Conservation (phyloP, 1,284 basidiomycete genomes). For the Cryptococcus deneoformans region DNA sequence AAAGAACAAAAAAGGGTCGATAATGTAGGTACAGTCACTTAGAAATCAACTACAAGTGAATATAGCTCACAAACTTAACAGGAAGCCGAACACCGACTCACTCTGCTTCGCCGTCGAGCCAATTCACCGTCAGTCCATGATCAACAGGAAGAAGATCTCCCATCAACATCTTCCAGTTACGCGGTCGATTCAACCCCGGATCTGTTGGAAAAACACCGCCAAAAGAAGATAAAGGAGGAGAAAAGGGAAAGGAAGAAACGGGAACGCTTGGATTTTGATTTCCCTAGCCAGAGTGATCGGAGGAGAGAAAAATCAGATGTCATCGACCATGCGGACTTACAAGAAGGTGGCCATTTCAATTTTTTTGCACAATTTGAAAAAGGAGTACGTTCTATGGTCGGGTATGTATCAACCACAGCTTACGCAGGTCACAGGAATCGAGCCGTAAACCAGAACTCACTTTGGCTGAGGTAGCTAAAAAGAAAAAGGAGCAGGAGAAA, state of each 20-base stretch:
- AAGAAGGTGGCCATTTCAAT: slow-evolving; percentile 45
- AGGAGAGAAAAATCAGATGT: slow-evolving; percentile 9
- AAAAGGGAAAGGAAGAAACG: slow-evolving; percentile 17
- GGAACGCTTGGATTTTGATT: slow-evolving; percentile 42
- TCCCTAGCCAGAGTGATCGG: slow-evolving; percentile 32
- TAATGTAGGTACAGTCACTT: slow-evolving; percentile 15
- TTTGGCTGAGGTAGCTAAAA: slow-evolving; percentile 33
- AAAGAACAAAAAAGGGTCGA: slow-evolving; percentile 40
- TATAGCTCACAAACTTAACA: slow-evolving; percentile 2
- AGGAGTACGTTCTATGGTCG: slow-evolving; percentile 18
- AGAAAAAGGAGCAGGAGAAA: slow-evolving; percentile 38
- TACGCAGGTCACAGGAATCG: background rate
- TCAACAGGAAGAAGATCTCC: slow-evolving; percentile 23
- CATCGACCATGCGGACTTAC: slow-evolving; percentile 14
- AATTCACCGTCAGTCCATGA: slow-evolving; percentile 23
- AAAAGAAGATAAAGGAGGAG: slow-evolving; percentile 26
- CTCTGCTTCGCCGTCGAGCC: slow-evolving; percentile 33
- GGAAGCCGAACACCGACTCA: slow-evolving; percentile 39
- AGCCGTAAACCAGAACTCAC: slow-evolving; percentile 19
- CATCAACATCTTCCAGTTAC: slow-evolving; percentile 24
- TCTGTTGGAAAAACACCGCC: slow-evolving; percentile 34
- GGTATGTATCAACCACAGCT: background rate
- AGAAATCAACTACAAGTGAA: background rate
- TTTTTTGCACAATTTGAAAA: slow-evolving; percentile 47
- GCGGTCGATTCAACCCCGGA: slow-evolving; percentile 3